Conservation (phyloP, 2,329 filamentous ascomycete species). For the Salinomyces thailandicus region DNA sequence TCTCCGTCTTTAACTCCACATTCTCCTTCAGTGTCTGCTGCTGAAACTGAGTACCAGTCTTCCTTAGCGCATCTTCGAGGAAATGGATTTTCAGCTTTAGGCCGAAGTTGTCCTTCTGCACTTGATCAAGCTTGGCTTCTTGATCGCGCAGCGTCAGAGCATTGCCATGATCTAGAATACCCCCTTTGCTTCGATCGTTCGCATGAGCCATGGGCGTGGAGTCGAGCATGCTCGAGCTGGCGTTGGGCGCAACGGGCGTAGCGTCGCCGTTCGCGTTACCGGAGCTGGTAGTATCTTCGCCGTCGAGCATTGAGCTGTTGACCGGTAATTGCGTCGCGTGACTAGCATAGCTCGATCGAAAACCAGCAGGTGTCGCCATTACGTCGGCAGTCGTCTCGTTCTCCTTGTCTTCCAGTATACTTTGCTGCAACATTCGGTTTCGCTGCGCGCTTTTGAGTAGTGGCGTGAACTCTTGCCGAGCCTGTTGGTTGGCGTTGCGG, state of each 20-base stretch:
- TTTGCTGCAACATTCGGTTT: slow-evolving; percentile 43
- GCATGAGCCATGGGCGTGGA: slow-evolving; percentile 71
- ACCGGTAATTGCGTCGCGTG: slow-evolving; percentile 60
- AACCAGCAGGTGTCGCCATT: slow-evolving; percentile 55
- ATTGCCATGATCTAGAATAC: slow-evolving; percentile 70
- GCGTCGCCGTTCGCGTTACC: slow-evolving; percentile 48
- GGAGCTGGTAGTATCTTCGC: slow-evolving; percentile 53
- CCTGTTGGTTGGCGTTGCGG: slow-evolving; percentile 42
- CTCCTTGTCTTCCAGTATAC: slow-evolving; percentile 28
- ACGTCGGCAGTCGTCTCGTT: slow-evolving; percentile 35
- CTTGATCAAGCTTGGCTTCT: slow-evolving; percentile 83
- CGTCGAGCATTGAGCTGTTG: slow-evolving; percentile 59
- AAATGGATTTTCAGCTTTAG: slow-evolving; percentile 96
- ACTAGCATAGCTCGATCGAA: slow-evolving; percentile 49
- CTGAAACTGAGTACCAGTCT: slow-evolving; percentile 80
- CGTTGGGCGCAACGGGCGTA: slow-evolving; percentile 65
- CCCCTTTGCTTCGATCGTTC: slow-evolving; percentile 50
- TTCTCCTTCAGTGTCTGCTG: slow-evolving; percentile 87
- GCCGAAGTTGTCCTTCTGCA: slow-evolving; percentile 97
- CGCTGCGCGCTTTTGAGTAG: slow-evolving; percentile 75
- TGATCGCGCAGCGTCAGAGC: slow-evolving; percentile 87
- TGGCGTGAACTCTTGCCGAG: slow-evolving; percentile 77
- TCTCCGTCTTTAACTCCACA: slow-evolving; percentile 88
- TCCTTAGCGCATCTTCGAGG: slow-evolving; percentile 78
- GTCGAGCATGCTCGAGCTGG: slow-evolving; percentile 63